A percentile compares a stretch with the other conserved stretches of the same genome.
phyloP scores from a whole-genome alignment of 257 asterid genomes.

The Petunia secreta region DNA sequence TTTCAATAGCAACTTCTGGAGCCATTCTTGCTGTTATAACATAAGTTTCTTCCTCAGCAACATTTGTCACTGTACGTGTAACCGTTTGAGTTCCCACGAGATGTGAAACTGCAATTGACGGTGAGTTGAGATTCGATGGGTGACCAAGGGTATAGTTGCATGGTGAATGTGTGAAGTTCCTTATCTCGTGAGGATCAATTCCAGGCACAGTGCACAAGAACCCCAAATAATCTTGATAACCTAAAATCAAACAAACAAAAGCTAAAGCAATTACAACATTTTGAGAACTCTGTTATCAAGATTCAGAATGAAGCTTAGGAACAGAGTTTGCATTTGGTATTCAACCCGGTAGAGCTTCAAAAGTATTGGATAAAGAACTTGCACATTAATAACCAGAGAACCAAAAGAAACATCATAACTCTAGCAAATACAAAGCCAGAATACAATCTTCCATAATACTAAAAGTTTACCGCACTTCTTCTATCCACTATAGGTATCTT shows the following conservation, averaged over 20 bases:
- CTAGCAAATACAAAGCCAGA: not conserved
- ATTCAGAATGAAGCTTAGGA: not conserved
- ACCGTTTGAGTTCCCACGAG: slow-evolving; percentile 88
- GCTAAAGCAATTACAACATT: not conserved
- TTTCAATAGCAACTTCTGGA: slow-evolving; percentile 84
- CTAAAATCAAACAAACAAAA: slow-evolving; percentile 42
- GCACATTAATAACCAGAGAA: not conserved
- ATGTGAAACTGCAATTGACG: slow-evolving; percentile 82
- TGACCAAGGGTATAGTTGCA: slow-evolving; percentile 92
- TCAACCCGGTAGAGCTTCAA: slow-evolving; percentile 4
- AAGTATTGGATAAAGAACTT: not conserved
- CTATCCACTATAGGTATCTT: slow-evolving; percentile 13
- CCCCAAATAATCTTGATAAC: slow-evolving; percentile 87
- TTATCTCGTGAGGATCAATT: slow-evolving; percentile 63
- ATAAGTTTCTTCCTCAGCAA: slow-evolving; percentile 90
- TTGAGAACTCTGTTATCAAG: slow-evolving; percentile 15
- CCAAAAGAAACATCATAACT: slow-evolving; percentile 1
- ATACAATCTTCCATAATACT: not conserved
- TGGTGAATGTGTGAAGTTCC: slow-evolving; percentile 68
- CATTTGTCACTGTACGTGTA: slow-evolving; percentile 79
- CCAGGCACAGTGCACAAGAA: slow-evolving; percentile 96
- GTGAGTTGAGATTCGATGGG: slow-evolving; percentile 84
- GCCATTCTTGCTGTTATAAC: slow-evolving; percentile 86
- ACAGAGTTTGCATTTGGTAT: not conserved
- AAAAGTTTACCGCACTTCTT: not conserved